Evolutionary conservation across 2,329 filamentous ascomycete species (phyloP).

Genomic region (Trichoderma breve): DNA sequence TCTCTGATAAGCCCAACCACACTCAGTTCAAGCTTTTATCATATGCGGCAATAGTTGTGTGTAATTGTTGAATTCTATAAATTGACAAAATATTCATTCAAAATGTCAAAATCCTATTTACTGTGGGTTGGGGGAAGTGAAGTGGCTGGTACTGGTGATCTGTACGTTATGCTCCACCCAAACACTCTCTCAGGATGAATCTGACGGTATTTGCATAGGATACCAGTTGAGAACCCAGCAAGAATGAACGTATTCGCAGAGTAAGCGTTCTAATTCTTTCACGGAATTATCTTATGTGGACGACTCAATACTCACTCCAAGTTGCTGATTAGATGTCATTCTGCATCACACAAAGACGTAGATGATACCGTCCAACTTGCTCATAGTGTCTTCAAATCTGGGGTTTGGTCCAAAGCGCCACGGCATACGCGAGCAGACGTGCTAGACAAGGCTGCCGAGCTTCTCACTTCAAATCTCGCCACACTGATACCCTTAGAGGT

Average conservation of each 20-base stretch:
- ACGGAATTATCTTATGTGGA: neutral
- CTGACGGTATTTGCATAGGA: slow-evolving; percentile 35
- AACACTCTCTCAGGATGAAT: neutral
- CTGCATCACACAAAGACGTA: slow-evolving; percentile 32
- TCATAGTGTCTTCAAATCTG: slow-evolving; percentile 62
- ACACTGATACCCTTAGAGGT: slow-evolving; percentile 63
- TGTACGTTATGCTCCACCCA: slow-evolving; percentile 37
- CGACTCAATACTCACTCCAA: neutral
- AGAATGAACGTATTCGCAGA: slow-evolving; percentile 29
- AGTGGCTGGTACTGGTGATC: slow-evolving; percentile 40
- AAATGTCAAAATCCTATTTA: slow-evolving; percentile 6
- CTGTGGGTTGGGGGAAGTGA: slow-evolving; percentile 30
- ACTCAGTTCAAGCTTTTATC: neutral
- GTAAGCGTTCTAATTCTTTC: neutral
- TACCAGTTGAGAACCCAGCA: slow-evolving; percentile 53
- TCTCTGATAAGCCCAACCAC: neutral
- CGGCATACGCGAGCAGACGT: slow-evolving; percentile 60
- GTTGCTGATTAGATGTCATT: slow-evolving; percentile 27
- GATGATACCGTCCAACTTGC: slow-evolving; percentile 42
- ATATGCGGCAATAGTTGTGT: neutral
- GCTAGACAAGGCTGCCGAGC: slow-evolving; percentile 56
- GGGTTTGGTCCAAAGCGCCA: slow-evolving; percentile 61
- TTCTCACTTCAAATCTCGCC: slow-evolving; percentile 53
- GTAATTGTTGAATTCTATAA: too few species aligned
- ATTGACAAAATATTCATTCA: neutral